Conservation (phyloP, 148 eudicot species). For the Cornus controversa region DNA sequence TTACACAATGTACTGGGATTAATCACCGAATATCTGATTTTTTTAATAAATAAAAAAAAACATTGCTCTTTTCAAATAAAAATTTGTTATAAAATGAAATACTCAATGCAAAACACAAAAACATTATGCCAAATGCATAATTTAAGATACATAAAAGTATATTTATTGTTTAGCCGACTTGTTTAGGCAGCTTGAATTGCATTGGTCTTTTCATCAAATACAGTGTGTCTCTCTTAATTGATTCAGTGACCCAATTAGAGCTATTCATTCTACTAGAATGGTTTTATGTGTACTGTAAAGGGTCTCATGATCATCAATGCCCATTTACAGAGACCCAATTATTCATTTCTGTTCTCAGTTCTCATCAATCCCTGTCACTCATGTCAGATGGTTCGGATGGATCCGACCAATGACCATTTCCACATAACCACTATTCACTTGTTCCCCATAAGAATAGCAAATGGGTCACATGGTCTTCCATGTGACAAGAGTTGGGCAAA, state of each 20-base stretch:
- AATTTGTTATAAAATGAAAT: too few species aligned
- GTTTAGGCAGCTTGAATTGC: too few species aligned
- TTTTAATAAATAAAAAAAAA: too few species aligned
- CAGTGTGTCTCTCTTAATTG: not conserved
- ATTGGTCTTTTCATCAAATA: too few species aligned
- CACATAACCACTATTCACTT: slow-evolving; percentile 9
- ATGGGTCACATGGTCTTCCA: slow-evolving; percentile 24
- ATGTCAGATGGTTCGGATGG: slow-evolving; percentile 4
- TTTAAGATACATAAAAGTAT: too few species aligned
- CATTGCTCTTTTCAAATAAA: too few species aligned
- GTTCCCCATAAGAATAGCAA: slow-evolving; percentile 25
- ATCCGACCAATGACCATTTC: slow-evolving; percentile 19
- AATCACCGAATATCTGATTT: too few species aligned
- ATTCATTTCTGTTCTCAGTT: not conserved
- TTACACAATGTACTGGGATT: too few species aligned
- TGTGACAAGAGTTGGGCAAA: not conserved
- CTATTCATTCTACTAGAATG: not conserved
- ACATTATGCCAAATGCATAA: too few species aligned
- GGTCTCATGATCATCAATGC: too few species aligned
- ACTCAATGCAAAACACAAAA: too few species aligned
- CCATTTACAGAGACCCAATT: not conserved
- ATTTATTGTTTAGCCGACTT: too few species aligned
- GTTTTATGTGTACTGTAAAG: not conserved
- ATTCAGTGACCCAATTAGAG: not conserved
- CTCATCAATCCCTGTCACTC: not conserved